Evolutionary conservation across 345 rosid species (phyloP).

Genomic region (Murraya paniculata): DNA sequence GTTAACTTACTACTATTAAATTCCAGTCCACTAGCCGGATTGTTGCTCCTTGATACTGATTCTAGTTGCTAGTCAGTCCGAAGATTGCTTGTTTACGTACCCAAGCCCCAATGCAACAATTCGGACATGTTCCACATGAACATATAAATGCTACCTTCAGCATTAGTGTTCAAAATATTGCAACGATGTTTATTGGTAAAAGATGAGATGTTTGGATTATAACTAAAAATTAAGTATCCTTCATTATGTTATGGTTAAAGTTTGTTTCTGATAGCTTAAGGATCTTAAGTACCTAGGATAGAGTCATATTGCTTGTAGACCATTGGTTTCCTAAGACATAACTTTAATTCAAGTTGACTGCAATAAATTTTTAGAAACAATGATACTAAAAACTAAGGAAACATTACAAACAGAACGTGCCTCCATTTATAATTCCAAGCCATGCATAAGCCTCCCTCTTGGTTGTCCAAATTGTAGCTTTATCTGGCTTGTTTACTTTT

Average conservation of each 20-base stretch:
- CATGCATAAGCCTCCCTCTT: not conserved
- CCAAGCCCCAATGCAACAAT: not conserved
- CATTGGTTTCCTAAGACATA: not conserved
- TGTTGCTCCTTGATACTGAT: not conserved
- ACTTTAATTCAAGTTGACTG: not conserved
- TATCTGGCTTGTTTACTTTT: not conserved
- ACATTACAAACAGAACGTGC: not conserved
- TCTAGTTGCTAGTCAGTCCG: not conserved
- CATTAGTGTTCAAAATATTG: not conserved
- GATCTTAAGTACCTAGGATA: not conserved
- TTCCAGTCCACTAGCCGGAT: not conserved
- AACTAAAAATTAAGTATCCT: too few relatives aligned
- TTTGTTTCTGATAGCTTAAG: not conserved
- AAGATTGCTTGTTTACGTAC: not conserved
- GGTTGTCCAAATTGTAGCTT: constrained; percentile 1
- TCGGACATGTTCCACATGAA: not conserved
- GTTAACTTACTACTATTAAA: not conserved
- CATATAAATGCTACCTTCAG: not conserved
- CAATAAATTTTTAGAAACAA: not conserved
- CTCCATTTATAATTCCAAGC: constrained; percentile 4
- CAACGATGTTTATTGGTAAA: not conserved
- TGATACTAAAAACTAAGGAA: not conserved
- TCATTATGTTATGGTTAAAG: not conserved
- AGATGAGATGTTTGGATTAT: too few relatives aligned
- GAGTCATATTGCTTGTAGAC: not conserved